Evolutionary conservation across 495 filamentous ascomycete species (phyloP).

Genomic region (Podospora pseudocomata): DNA sequence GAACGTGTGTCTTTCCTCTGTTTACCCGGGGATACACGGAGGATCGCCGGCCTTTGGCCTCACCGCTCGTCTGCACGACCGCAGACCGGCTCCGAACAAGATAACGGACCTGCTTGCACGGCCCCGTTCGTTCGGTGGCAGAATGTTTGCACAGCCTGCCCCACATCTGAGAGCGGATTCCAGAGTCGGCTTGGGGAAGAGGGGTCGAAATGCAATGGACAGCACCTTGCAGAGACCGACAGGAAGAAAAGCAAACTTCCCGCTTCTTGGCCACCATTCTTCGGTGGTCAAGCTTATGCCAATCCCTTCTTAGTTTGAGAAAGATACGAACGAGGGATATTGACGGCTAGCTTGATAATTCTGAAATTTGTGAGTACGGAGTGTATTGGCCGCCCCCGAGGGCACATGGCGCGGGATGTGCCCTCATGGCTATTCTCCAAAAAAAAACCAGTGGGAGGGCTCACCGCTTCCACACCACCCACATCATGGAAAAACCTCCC

Average conservation of each 20-base stretch:
- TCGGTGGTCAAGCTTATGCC: neutral
- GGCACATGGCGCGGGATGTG: neutral
- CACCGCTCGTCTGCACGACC: slow-evolving; percentile 3
- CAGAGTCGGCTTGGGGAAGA: slow-evolving; percentile 1
- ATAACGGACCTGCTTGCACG: slow-evolving; percentile 8
- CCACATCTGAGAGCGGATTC: slow-evolving; percentile 2
- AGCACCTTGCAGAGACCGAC: slow-evolving; percentile 5
- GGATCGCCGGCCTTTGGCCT: neutral
- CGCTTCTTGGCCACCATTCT: neutral
- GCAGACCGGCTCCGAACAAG: neutral
- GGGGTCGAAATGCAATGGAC: slow-evolving; percentile 9
- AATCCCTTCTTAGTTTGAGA: neutral
- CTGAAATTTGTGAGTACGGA: neutral
- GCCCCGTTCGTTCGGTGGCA: slow-evolving; percentile 4
- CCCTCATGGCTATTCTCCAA: neutral
- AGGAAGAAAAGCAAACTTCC: neutral
- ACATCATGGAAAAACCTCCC: neutral
- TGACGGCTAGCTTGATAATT: neutral
- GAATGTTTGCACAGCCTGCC: slow-evolving; percentile 1
- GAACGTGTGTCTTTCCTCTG: neutral
- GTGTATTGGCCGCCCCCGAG: neutral
- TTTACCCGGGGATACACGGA: neutral
- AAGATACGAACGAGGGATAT: neutral
- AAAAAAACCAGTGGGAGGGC: neutral
- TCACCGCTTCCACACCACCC: slow-evolving; percentile 14